A percentile compares a stretch with the other conserved stretches of the same genome.
phyloP scores from a whole-genome alignment of 2,329 filamentous ascomycete species.

The Thelonectria discophora region DNA sequence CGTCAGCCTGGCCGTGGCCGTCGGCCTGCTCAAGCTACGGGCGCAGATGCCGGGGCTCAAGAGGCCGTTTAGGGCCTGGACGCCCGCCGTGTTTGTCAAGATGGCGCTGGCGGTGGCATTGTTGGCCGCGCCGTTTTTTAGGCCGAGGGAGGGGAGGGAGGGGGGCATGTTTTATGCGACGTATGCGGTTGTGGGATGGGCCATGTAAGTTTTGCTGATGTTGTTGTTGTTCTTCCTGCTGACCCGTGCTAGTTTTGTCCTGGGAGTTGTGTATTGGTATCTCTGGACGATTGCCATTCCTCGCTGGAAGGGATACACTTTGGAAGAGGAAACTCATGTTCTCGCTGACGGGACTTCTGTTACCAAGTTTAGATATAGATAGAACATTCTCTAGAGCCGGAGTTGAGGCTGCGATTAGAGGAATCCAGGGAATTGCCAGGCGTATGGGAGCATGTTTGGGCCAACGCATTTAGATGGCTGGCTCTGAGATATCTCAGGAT shows the following conservation, averaged over 20 bases:
- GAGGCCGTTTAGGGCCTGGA: constrained; percentile 73
- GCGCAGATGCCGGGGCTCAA: constrained; percentile 66
- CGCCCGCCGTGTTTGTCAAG: constrained; percentile 65
- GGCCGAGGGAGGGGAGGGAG: constrained; percentile 47
- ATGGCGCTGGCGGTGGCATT: constrained; percentile 63
- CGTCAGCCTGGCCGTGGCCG: constrained; percentile 63
- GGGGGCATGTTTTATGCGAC: constrained; percentile 59
- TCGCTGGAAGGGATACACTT: constrained; percentile 63
- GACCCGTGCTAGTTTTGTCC: constrained; percentile 56
- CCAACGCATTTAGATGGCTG: neutral
- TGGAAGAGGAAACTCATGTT: constrained; percentile 69
- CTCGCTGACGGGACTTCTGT: constrained; percentile 74
- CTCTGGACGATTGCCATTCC: constrained; percentile 71
- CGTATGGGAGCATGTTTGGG: too few species aligned
- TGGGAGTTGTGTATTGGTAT: constrained; percentile 73
- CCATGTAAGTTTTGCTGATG: constrained; percentile 55
- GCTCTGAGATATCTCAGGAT: neutral
- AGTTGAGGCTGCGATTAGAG: neutral
- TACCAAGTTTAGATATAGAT: constrained; percentile 59
- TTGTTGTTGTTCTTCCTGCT: neutral
- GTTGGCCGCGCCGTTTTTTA: constrained; percentile 69
- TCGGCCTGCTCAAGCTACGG: constrained; percentile 69
- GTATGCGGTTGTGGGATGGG: constrained; percentile 62
- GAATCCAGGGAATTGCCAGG: too few species aligned
- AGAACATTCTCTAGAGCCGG: neutral